Conservation (phyloP, 2,329 filamentous ascomycete genomes). For the Gremmenia infestans region DNA sequence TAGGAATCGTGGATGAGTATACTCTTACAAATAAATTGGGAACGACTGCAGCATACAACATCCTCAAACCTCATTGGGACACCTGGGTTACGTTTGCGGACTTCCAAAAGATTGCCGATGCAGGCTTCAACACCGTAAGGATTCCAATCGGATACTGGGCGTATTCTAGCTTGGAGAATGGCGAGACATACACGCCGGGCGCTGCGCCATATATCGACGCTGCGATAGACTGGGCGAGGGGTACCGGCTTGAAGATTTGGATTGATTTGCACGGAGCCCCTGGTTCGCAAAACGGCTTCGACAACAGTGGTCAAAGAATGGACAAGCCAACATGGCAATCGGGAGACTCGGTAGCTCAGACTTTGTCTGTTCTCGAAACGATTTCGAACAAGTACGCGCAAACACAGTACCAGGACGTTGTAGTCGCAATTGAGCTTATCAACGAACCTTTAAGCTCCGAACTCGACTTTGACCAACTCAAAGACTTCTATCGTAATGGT, state of each 20-base stretch:
- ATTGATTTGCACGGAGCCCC: slow-evolving; percentile 55
- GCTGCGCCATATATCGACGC: slow-evolving; percentile 48
- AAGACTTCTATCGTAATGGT: slow-evolving; percentile 44
- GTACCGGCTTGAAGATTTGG: slow-evolving; percentile 48
- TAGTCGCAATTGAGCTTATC: slow-evolving; percentile 51
- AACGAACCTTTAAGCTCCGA: slow-evolving; percentile 44
- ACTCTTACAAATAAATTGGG: slow-evolving; percentile 41
- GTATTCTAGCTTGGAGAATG: slow-evolving; percentile 41
- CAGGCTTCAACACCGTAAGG: slow-evolving; percentile 54
- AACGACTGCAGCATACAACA: slow-evolving; percentile 39
- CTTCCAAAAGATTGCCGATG: slow-evolving; percentile 50
- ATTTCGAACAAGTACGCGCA: slow-evolving; percentile 54
- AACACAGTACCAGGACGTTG: slow-evolving; percentile 49
- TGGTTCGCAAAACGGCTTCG: slow-evolving; percentile 55
- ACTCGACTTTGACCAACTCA: slow-evolving; percentile 32
- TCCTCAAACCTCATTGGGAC: slow-evolving; percentile 46
- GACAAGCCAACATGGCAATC: slow-evolving; percentile 40
- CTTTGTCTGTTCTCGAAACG: slow-evolving; percentile 50
- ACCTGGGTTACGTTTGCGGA: slow-evolving; percentile 36
- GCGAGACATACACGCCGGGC: slow-evolving; percentile 47
- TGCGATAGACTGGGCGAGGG: slow-evolving; percentile 52
- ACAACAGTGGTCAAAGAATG: slow-evolving; percentile 52
- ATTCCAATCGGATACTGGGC: slow-evolving; percentile 58
- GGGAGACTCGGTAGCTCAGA: slow-evolving; percentile 44
- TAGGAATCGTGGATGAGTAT: slow-evolving; percentile 31